These are phyloP conservation scores for Cytospora leucostoma DNA, from an alignment of 2,329 filamentous ascomycete genomes.

Conservation along the genomic window DNA sequence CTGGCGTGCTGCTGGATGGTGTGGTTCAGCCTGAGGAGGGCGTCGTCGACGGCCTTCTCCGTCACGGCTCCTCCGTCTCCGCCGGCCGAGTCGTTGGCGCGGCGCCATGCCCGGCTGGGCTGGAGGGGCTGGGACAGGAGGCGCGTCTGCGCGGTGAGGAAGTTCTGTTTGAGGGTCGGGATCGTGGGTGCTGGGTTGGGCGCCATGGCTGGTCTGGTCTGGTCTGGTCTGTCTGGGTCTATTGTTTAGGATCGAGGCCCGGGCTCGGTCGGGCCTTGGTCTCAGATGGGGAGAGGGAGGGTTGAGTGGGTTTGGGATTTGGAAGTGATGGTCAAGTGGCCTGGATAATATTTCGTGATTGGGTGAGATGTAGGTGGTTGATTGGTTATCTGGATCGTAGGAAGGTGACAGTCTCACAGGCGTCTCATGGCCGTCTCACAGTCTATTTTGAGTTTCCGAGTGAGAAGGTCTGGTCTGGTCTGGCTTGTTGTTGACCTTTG, in stretches of 20 bases:
- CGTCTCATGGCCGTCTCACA: no score
- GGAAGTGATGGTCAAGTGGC: background rate
- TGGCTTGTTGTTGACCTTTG: background rate
- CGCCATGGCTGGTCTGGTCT: constrained; percentile 31
- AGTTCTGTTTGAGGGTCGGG: constrained; percentile 63
- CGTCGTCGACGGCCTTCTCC: constrained; percentile 57
- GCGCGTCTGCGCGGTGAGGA: constrained; percentile 64
- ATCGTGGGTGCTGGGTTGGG: constrained; percentile 51
- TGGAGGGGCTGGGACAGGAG: constrained; percentile 61
- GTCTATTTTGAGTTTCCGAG: background rate
- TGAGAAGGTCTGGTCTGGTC: background rate
- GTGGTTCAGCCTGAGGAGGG: constrained; percentile 60
- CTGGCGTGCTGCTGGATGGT: constrained; percentile 64
- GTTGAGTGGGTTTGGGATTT: background rate
- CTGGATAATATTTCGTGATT: background rate
- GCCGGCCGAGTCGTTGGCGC: constrained; percentile 46
- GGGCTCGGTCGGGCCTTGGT: background rate
- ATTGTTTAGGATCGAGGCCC: no score
- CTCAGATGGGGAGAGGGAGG: background rate
- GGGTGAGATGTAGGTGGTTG: no score
- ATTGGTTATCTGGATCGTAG: no score
- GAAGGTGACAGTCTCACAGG: background rate
- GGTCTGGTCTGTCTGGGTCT: background rate
- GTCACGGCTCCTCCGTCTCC: constrained; percentile 40
- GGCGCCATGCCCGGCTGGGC: constrained; percentile 56